Evolutionary conservation across 179 eudicot genomes (phyloP).

Genomic region (Sideroxylon spinosum): DNA sequence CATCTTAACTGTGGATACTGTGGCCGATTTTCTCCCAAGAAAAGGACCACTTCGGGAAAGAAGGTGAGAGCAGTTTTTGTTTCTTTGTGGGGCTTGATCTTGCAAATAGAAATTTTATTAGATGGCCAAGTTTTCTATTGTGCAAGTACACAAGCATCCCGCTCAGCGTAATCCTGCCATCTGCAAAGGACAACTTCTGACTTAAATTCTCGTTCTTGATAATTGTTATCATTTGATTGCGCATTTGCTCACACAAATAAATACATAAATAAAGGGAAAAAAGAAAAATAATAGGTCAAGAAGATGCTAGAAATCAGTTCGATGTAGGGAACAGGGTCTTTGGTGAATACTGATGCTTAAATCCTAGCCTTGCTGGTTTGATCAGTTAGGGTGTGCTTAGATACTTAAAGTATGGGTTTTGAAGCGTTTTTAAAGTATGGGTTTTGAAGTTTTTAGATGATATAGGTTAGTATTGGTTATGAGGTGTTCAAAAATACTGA

Average conservation of each 20-base stretch:
- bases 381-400: too few species aligned
- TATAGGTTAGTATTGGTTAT: too few species aligned
- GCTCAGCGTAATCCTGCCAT: neutral
- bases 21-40: constrained; percentile 95
- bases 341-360: neutral
- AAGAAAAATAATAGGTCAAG: neutral
- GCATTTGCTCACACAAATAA: too few species aligned
- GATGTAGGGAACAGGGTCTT: neutral
- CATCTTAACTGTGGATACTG: constrained; percentile 88
- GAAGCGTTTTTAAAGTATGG: too few species aligned
- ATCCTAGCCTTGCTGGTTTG: neutral
- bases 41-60: constrained; percentile 85
- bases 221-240: neutral
- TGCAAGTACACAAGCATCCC: neutral
- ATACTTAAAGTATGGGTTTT: too few species aligned
- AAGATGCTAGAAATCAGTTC: neutral
- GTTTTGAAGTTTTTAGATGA: too few species aligned
- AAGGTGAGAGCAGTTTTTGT: constrained; percentile 46
- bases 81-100: neutral
- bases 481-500: too few species aligned
- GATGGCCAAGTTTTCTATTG: neutral
- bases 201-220: neutral
- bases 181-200: neutral
- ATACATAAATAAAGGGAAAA: neutral
- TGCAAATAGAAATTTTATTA: neutral